Conservation (phyloP, 345 rosid genomes). For the Viola odorata region DNA sequence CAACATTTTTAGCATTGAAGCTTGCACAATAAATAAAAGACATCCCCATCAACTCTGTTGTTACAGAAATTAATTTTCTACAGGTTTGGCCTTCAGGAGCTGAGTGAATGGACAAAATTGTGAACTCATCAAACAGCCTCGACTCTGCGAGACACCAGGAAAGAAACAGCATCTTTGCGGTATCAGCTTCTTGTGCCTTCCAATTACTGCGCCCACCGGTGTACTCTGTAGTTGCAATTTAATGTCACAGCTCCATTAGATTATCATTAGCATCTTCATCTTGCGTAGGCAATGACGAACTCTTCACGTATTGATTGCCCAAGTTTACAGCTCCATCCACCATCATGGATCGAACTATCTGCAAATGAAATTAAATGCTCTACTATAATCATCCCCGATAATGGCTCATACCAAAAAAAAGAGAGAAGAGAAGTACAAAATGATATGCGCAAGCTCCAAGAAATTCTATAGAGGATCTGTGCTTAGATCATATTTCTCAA, state of each 20-base stretch:
- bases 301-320: slow-evolving; percentile 31
- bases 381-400: neutral
- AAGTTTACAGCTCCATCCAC: slow-evolving; percentile 44
- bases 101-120: too few species aligned
- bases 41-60: too few species aligned
- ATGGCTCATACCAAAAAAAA: neutral
- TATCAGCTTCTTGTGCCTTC: too few species aligned
- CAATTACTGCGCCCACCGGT: too few species aligned
- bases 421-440: neutral
- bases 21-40: too few species aligned
- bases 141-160: too few species aligned
- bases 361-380: slow-evolving; percentile 14
- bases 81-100: too few species aligned
- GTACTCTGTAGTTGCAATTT: neutral
- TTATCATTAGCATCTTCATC: slow-evolving; percentile 43
- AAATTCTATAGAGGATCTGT: neutral
- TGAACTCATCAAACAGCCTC: too few species aligned
- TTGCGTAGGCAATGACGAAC: slow-evolving; percentile 23
- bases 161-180: too few species aligned
- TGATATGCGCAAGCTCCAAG: neutral
- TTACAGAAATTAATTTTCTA: too few species aligned
- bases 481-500: neutral
- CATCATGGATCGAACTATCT: slow-evolving; percentile 60
- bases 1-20: too few species aligned
- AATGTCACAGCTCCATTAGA: slow-evolving; percentile 15